Evolutionary conservation across 208 protist species (phyloP), one percentile per base, ranked within the genome.

Genomic region (Leishmania tarentolae): DNA sequence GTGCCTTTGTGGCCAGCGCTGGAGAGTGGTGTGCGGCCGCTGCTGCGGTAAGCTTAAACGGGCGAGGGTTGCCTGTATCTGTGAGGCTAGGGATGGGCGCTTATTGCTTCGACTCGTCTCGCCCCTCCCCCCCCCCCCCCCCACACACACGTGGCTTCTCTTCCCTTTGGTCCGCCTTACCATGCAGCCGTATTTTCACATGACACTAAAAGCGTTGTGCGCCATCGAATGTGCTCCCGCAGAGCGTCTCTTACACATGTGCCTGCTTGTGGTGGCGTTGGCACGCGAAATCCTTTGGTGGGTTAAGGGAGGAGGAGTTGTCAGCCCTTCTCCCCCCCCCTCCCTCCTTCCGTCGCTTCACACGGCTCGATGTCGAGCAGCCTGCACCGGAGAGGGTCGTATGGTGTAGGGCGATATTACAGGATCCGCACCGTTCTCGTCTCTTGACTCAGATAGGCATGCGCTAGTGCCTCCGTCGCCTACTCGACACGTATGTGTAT

Each of bases 1-100:
- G 92, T 97, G 65, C 87, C 91, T 28, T 91, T 97, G 44, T 97
- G 94, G 93, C 90, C 93, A 5, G 89, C 87, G 13, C 79, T 97
- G 3, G 88, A 90, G 78, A 75, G 76, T 42, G 89, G 88, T 21
- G 79, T 97, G 83, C 71, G 37, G 31, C 79, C 63, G 15, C 11
- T 84, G 65, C 74, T 66, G 74, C 74, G 40, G 24, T 77, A 37
- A 65, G 24, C 37, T 21, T 28, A 40, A 59, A 35, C 15, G 72
- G 28, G 69, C 31, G 40, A 71, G 66, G 37, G 24, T 44, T 42
- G 40, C 40, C 40, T 71, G 15, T 7, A 31, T 21, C 40, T 31
- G 6, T 31, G 28, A 19, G 28, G 69, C 2, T 53, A 17, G 50
- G 69, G 28, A n/a, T 35, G 8, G 47, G 50, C 8, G 44, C 50